A percentile compares a stretch with the other conserved stretches of the same genome.
These are phyloP conservation scores for Trametes hirsuta DNA, from an alignment of 1,284 basidiomycete genomes.

Conservation along the genomic window DNA sequence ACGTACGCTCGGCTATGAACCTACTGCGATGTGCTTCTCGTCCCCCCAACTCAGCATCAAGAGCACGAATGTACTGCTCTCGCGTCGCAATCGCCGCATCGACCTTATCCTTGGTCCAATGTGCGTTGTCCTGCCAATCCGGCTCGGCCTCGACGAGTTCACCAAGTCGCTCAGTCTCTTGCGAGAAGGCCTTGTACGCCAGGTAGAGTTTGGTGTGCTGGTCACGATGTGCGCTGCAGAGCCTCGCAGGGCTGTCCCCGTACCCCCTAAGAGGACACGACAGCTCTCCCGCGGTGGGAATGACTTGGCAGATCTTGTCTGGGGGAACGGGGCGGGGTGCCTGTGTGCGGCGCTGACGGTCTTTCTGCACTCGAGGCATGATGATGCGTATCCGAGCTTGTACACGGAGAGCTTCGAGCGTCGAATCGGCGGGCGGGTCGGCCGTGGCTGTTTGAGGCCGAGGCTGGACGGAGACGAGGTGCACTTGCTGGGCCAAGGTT, in stretches of 20 bases:
- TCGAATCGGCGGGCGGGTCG: too few relatives aligned
- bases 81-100: background rate
- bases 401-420: too few relatives aligned
- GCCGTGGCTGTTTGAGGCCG: too few relatives aligned
- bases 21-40: background rate
- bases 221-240: background rate
- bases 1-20: conserved; percentile 6
- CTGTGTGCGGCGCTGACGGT: background rate
- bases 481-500: background rate
- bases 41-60: background rate
- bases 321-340: background rate
- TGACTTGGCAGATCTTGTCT: background rate
- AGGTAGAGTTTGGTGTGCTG: background rate
- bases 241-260: background rate
- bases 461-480: too few relatives aligned
- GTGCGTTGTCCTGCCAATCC: background rate
- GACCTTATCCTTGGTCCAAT: background rate
- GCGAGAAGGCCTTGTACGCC: background rate
- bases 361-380: too few relatives aligned
- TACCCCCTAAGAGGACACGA: background rate
- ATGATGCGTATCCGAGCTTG: too few relatives aligned
- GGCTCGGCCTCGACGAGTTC: background rate
- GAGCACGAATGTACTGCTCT: background rate
- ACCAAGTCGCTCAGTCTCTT: background rate
- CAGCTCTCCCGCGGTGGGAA: background rate